Conservation (phyloP, 2,329 filamentous ascomycete genomes). For the Xylaria sp. region DNA sequence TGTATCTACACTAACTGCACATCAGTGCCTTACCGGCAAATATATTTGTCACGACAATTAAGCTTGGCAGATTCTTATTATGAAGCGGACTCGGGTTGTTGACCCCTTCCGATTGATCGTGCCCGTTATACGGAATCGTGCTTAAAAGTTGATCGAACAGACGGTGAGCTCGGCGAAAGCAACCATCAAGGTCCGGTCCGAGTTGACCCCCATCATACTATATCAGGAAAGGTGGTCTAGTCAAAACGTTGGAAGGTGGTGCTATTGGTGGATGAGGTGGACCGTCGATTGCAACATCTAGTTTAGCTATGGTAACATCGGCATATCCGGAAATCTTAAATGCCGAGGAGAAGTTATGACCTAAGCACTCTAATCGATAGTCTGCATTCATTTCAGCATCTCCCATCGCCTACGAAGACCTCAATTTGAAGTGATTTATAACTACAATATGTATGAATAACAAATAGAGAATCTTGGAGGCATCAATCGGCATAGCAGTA, state of each 20-base stretch:
- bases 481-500: background rate
- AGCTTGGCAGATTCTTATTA: background rate
- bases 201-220: background rate
- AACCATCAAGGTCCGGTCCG: background rate
- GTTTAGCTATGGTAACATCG: constrained; percentile 31
- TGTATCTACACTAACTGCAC: too few relatives aligned
- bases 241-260: background rate
- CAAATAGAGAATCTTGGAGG: background rate
- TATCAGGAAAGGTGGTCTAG: background rate
- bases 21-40: background rate
- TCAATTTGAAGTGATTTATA: background rate
- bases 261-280: constrained; percentile 21
- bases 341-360: background rate
- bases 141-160: constrained; percentile 10
- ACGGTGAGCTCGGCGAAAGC: constrained; percentile 2
- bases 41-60: constrained; percentile 4
- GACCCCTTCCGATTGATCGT: background rate
- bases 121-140: background rate
- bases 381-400: background rate
- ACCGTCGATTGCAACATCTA: constrained; percentile 30
- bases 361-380: background rate
- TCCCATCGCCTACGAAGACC: too few relatives aligned
- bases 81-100: constrained; percentile 24
- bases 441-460: background rate
- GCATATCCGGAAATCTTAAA: background rate